Evolutionary conservation across 306 rosid genomes (phyloP).

Genomic region (barrel medic (Medicago truncatula)): MtrunA17r5.0-ANR NC_053044.1:30672501-30673000

Average conservation of each 20-base stretch:
- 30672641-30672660: too few species aligned
- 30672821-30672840: background rate
- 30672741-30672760: background rate
- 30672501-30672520: too few species aligned
- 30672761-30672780: background rate
- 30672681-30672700: background rate
- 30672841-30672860: background rate
- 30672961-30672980: background rate
- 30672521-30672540: background rate
- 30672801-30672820: background rate
- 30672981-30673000: too few species aligned
- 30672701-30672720: background rate
- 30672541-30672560: slow-evolving; percentile 7
- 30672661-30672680: background rate
- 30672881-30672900: background rate
- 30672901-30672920: background rate
- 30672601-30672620: too few species aligned
- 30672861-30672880: background rate
- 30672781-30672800: background rate
- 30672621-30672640: too few species aligned
- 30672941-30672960: background rate
- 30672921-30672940: too few species aligned
- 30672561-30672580: background rate
- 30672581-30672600: too few species aligned
- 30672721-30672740: background rate